Evolutionary conservation across 345 rosid species (phyloP).

Genomic region (Adansonia digitata): DNA sequence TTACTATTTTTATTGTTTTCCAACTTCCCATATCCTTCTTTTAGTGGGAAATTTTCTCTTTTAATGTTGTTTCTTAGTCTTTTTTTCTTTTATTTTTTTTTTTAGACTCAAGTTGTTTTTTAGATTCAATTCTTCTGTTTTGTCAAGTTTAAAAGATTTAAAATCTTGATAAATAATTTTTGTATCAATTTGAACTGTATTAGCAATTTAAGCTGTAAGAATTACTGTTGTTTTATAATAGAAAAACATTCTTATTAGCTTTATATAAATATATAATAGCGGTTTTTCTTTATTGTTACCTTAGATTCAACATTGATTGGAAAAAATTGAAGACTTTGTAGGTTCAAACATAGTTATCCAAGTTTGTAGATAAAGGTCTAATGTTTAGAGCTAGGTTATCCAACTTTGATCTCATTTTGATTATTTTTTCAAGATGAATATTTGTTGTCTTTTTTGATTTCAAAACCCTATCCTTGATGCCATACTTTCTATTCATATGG

Average conservation of each 20-base stretch:
- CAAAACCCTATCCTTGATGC: no score
- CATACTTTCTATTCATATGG: no score
- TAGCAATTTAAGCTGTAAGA: not conserved
- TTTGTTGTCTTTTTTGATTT: slow-evolving; percentile 44
- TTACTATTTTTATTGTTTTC: not conserved
- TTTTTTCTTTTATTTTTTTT: no score
- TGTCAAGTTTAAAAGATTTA: not conserved
- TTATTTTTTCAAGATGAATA: slow-evolving; percentile 9
- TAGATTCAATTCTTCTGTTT: not conserved
- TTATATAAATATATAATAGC: slow-evolving; percentile 2
- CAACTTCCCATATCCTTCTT: not conserved
- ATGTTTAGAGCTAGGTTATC: not conserved
- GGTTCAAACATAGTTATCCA: slow-evolving; percentile 97
- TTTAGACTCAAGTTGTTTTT: not conserved
- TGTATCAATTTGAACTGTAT: not conserved
- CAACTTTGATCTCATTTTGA: not conserved
- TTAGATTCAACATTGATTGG: slow-evolving; percentile 98
- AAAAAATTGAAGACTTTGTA: slow-evolving; percentile 97
- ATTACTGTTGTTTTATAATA: not conserved
- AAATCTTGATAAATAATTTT: not conserved
- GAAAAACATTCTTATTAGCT: not conserved
- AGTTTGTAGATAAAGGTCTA: slow-evolving; percentile 36
- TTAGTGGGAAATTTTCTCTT: not conserved
- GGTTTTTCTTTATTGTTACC: slow-evolving; percentile 17
- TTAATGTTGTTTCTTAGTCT: no score